Conservation (phyloP, 2,329 filamentous ascomycete genomes). For the Cladophialophora immunda region DNA sequence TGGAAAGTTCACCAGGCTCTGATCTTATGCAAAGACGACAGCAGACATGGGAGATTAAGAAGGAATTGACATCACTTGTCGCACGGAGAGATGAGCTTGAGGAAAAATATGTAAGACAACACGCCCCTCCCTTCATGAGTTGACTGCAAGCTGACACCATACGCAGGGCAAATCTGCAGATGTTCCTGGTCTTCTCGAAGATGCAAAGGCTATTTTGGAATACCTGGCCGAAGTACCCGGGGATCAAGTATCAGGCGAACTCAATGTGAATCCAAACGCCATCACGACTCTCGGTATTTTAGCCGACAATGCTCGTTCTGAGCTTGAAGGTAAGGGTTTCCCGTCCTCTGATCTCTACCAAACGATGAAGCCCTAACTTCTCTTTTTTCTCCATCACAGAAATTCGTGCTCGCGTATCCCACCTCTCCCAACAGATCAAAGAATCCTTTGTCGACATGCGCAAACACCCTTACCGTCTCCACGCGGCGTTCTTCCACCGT, state of each 20-base stretch:
- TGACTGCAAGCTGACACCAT: constrained; percentile 11
- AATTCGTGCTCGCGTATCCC: constrained; percentile 25
- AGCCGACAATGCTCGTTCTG: constrained; percentile 32
- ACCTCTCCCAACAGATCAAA: constrained; percentile 53
- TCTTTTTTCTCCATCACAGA: constrained; percentile 21
- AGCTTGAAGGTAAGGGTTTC: constrained; percentile 32
- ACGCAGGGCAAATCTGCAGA: constrained; percentile 35
- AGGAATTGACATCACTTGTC: constrained; percentile 66
- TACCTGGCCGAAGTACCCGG: constrained; percentile 28
- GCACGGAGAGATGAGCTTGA: constrained; percentile 54
- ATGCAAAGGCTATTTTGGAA: constrained; percentile 37
- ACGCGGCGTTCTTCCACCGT: constrained; percentile 92
- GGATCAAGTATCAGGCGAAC: constrained; percentile 30
- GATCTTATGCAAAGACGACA: constrained; percentile 70
- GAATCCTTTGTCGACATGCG: constrained; percentile 70
- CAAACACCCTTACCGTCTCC: constrained; percentile 78
- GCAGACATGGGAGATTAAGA: constrained; percentile 78
- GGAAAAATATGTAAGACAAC: constrained; percentile 35
- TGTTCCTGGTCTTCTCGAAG: constrained; percentile 36
- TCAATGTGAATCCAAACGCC: constrained; percentile 30
- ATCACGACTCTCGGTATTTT: constrained; percentile 32
- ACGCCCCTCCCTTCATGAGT: background rate
- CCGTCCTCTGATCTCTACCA: background rate
- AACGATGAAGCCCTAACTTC: background rate
- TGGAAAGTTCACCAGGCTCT: constrained; percentile 71